Conservation (phyloP, 805 yeast genomes). For the Kuraishia hungarica region DNA sequence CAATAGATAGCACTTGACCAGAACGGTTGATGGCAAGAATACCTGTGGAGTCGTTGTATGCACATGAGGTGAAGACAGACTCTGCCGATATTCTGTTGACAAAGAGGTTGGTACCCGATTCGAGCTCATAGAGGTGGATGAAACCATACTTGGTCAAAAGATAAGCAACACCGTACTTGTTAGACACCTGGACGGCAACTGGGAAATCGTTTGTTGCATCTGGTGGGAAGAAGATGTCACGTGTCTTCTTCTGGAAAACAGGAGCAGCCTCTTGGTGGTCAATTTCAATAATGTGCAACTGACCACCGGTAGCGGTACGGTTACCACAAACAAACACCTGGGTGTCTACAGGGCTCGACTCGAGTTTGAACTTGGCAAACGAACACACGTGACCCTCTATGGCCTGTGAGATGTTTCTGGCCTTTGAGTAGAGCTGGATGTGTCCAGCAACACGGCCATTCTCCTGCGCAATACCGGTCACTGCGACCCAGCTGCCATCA, state of each 20-base stretch:
- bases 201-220: conserved; percentile 97
- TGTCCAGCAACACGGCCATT: conserved; percentile 93
- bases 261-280: conserved; percentile 87
- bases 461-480: conserved; percentile 92
- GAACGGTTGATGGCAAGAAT: conserved; percentile 87
- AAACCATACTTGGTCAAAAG: conserved; percentile 93
- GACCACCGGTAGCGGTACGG: conserved; percentile 76
- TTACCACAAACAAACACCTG: conserved; percentile 91
- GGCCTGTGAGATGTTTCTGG: conserved; percentile 89
- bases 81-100: conserved; percentile 95
- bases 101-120: conserved; percentile 84
- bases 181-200: conserved; percentile 78
- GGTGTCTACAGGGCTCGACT: conserved; percentile 67
- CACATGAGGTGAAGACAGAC: conserved; percentile 84
- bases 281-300: conserved; percentile 88
- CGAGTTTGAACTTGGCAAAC: conserved; percentile 70
- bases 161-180: conserved; percentile 80
- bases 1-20: conserved; percentile 93
- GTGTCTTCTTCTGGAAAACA: conserved; percentile 78
- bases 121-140: conserved; percentile 91
- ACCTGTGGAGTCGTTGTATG: conserved; percentile 69
- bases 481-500: conserved; percentile 84
- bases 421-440: conserved; percentile 83
- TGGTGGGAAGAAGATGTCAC: conserved; percentile 92
- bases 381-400: conserved; percentile 96